phyloP scores from a whole-genome alignment of 192 early-diverging fungal species.

The Linnemannia exigua region DNA sequence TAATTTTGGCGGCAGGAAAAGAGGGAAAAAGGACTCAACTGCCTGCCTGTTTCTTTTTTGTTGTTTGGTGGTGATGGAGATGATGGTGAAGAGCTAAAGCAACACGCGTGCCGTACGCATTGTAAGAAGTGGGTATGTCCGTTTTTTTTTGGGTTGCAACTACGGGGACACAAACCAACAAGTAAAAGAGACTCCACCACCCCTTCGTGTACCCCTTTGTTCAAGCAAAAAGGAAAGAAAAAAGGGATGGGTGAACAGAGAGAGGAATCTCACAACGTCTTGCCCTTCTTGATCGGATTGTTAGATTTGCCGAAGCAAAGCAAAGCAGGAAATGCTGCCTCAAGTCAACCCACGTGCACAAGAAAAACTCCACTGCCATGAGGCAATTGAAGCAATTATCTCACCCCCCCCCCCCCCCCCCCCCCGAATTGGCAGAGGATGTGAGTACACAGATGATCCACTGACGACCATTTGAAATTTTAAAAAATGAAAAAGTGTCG shows the following conservation, averaged over 20 bases:
- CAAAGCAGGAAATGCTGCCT: too few species aligned
- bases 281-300: background rate
- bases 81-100: background rate
- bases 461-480: too few species aligned
- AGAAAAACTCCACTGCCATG: background rate
- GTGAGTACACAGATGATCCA: too few species aligned
- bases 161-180: background rate
- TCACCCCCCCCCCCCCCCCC: too few species aligned
- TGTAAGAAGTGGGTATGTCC: background rate
- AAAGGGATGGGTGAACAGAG: background rate
- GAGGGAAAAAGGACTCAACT: background rate
- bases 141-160: background rate
- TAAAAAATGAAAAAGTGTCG: too few species aligned
- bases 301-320: background rate
- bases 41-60: background rate
- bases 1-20: background rate
- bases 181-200: background rate
- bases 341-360: too few species aligned
- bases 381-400: too few species aligned
- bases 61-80: background rate
- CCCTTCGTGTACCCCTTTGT: conserved; percentile 3
- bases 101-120: background rate
- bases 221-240: background rate
- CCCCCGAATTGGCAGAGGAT: too few species aligned
- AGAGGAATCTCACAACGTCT: background rate